Conservation (phyloP, 2,329 filamentous ascomycete species). For the Leptographium lundbergii region DNA sequence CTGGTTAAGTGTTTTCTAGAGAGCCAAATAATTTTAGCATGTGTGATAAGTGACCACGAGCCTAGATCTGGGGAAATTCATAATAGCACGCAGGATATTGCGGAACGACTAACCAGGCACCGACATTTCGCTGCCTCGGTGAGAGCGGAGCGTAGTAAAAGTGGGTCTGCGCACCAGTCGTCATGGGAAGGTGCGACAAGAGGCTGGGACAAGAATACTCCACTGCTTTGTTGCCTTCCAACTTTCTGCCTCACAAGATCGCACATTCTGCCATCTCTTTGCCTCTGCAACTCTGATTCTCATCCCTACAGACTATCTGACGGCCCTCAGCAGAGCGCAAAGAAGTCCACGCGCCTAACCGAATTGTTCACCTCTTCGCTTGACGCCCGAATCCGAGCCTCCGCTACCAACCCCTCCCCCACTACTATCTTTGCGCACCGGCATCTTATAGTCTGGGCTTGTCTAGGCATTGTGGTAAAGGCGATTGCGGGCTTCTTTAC, state of each 20-base stretch:
- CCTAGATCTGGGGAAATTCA: background rate
- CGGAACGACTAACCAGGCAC: background rate
- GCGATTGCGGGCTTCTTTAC: background rate
- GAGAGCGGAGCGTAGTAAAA: slow-evolving; percentile 2
- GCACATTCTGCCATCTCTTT: background rate
- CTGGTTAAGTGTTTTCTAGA: background rate
- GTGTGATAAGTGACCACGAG: background rate
- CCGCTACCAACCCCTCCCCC: slow-evolving; percentile 2
- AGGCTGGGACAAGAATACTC: slow-evolving; percentile 6
- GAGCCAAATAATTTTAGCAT: background rate
- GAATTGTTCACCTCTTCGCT: background rate
- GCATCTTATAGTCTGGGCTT: background rate
- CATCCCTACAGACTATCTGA: background rate
- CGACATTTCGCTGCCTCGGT: background rate
- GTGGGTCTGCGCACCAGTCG: slow-evolving; percentile 5
- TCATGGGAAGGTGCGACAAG: slow-evolving; percentile 8
- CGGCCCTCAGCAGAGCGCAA: background rate
- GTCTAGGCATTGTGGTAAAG: background rate
- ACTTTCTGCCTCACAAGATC: background rate
- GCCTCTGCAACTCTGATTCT: background rate
- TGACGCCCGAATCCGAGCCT: background rate
- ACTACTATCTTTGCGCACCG: background rate
- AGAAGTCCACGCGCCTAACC: background rate
- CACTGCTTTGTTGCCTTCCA: slow-evolving; percentile 4
- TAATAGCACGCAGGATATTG: background rate